Conservation (phyloP, 2,329 filamentous ascomycete genomes). For the Arachnomyces sp. region DNA sequence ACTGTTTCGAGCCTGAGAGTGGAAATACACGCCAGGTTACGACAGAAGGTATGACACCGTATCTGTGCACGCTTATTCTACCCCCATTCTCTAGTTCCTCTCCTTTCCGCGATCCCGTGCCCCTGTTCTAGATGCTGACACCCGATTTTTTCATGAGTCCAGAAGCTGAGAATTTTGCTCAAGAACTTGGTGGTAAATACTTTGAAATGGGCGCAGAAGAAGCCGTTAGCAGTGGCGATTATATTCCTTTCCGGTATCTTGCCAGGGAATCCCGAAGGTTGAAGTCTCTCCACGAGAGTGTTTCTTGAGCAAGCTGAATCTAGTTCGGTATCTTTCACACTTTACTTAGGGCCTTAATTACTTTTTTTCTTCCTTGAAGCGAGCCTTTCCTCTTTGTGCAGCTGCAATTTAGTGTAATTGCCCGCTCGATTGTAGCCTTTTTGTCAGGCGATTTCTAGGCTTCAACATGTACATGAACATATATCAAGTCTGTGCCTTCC, state of each 20-base stretch:
- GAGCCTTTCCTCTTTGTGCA: no score
- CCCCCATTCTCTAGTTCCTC: neutral
- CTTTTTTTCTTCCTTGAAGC: no score
- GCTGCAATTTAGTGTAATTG: no score
- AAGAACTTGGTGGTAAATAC: neutral
- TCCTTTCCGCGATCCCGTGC: neutral
- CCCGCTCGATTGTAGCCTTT: no score
- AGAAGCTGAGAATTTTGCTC: conserved; percentile 3
- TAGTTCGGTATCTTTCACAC: no score
- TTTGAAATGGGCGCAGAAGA: neutral
- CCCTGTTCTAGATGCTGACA: neutral
- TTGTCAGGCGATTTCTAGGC: no score
- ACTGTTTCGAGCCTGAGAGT: neutral
- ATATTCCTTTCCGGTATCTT: neutral
- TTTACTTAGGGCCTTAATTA: no score
- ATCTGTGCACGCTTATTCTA: neutral
- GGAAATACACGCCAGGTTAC: conserved; percentile 1
- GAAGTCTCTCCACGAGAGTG: no score
- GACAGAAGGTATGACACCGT: neutral
- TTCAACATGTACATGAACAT: no score
- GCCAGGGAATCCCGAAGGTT: neutral
- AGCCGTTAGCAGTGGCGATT: neutral
- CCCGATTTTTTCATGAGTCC: neutral
- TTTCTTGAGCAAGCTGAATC: no score
- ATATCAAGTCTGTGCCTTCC: no score